phyloP scores from a whole-genome alignment of 345 rosid genomes.

The Populus alba region DNA sequence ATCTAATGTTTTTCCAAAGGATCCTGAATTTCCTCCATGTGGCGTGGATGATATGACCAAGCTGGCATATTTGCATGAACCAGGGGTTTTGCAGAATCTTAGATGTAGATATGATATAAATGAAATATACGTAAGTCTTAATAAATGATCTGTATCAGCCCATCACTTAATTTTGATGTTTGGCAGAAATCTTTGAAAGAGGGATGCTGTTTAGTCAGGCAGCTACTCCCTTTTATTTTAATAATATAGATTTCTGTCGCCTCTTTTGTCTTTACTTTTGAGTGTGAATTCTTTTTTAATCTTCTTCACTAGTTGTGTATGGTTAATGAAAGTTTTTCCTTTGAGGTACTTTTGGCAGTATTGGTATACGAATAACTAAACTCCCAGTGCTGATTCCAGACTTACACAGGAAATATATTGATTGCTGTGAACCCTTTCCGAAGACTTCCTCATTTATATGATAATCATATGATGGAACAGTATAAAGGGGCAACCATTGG shows the following conservation, averaged over 20 bases:
- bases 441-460: constrained; percentile 86
- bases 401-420: constrained; percentile 88
- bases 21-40: constrained; percentile 27
- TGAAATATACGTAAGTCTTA: constrained; percentile 31
- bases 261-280: not conserved
- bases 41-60: constrained; percentile 37
- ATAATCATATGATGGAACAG: constrained; percentile 83
- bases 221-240: not conserved
- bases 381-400: constrained; percentile 50
- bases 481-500: constrained; percentile 94
- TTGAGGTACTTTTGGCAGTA: not conserved
- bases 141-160: not conserved
- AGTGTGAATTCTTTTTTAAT: not conserved
- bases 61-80: constrained; percentile 37
- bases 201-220: constrained; percentile 1
- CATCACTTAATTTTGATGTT: not conserved
- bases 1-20: constrained; percentile 23
- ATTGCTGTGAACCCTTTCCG: constrained; percentile 98
- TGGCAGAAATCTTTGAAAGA: not conserved
- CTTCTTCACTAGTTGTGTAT: not conserved
- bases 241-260: not conserved
- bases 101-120: constrained; percentile 26
- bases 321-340: not conserved
- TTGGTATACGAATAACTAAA: not conserved
- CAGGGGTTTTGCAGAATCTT: constrained; percentile 28